Evolutionary conservation across 257 asterid genomes (phyloP), one percentile per base, ranked within the genome.

Genomic region (Solanum verrucosum): DNA sequence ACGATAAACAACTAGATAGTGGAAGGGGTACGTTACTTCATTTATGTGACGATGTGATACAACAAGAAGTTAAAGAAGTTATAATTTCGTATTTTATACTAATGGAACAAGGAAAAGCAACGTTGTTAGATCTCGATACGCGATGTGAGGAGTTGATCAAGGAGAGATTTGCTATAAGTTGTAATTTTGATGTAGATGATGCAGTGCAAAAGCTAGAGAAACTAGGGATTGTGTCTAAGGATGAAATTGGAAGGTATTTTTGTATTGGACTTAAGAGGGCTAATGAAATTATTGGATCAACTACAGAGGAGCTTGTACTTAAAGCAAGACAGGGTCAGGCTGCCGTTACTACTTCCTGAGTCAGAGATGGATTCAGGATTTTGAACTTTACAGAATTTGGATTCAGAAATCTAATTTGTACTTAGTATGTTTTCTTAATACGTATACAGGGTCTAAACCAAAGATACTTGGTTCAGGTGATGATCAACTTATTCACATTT

Each of bases 11-110:
- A 90, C 89, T 97, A 91, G 99, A 97, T 90, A 95, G 98, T 90
- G 99, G 99, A 90, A 90, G 89, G 89, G 98, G 99, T 63, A 97
- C 99, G 71, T 98, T 97, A 78, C 98, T 97, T 90, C 99, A 97
- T 90, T 87, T 97, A 92, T 97, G 99, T 15, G 98, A 97, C 88
- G 99, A 97, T 87, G 99, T 97, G 9, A 96, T 97, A 89, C 99
- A 97, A 88, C 99, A 97, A 88, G 99, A 97, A 92, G 99, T 96
- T 83, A 96, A 96, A 92, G 99, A 96, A 92, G 99, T 96, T 63
- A 95, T 96, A 88, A 93, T 96, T 89, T 93, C 98, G n/a, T 96
- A 95, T 90, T 96, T 95, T 90, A 93, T 96, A 92, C 89, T 96
- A 87, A 96, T 96, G 99, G 98, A 95, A 90, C 98, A 95, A 91